These are phyloP conservation scores for Lepraria neglecta DNA, from an alignment of 495 filamentous ascomycete species.

Conservation along the genomic window DNA sequence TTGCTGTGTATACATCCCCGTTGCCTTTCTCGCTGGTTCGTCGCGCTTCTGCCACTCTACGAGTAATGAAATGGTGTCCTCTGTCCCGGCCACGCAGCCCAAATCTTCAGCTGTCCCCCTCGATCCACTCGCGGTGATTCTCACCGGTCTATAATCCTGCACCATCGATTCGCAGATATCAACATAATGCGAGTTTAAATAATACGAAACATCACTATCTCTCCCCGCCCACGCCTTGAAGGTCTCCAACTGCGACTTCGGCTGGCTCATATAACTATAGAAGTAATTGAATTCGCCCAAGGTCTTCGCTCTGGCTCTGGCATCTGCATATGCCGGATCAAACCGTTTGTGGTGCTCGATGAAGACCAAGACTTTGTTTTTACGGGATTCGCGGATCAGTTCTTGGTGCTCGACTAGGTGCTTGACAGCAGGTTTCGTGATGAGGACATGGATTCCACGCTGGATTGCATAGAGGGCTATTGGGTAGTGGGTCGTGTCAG, in stretches of 20 bases:
- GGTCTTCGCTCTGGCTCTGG: constrained; percentile 59
- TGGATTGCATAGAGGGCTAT: constrained; percentile 91
- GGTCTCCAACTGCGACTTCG: constrained; percentile 85
- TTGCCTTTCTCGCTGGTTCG: constrained; percentile 61
- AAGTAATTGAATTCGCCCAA: constrained; percentile 97
- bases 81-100: constrained; percentile 72
- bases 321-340: constrained; percentile 87
- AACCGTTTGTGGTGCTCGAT: constrained; percentile 96
- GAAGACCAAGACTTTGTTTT: constrained; percentile 80
- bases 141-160: constrained; percentile 66
- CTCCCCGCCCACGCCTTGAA: constrained; percentile 94
- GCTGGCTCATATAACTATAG: constrained; percentile 94
- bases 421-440: constrained; percentile 94
- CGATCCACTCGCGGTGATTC: constrained; percentile 70
- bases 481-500: constrained; percentile 89
- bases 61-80: constrained; percentile 87
- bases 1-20: constrained; percentile 90
- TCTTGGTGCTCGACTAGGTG: constrained; percentile 68
- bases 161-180: constrained; percentile 91
- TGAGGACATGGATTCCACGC: constrained; percentile 77
- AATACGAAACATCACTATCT: constrained; percentile 90
- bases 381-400: constrained; percentile 64
- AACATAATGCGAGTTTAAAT: constrained; percentile 88
- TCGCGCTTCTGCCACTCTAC: constrained; percentile 78
- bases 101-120: constrained; percentile 64